These are phyloP conservation scores for Fusarium sp. DNA, from an alignment of 2,329 filamentous ascomycete genomes.

Conservation along the genomic window DNA sequence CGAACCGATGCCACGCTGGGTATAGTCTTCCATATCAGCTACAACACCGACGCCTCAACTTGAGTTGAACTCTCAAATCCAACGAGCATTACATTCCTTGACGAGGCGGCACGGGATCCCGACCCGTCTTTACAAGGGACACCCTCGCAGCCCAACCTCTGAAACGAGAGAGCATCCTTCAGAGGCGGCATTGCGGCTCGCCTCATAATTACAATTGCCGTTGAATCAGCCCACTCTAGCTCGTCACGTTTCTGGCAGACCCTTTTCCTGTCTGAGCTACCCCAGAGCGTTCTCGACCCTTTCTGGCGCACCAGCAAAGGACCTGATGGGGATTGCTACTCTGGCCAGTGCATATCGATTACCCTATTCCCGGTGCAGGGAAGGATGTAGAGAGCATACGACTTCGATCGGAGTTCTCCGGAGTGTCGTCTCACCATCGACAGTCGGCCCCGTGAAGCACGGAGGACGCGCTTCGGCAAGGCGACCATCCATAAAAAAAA, in stretches of 20 bases:
- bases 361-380: background rate
- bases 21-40: background rate
- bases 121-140: slow-evolving; percentile 5
- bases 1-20: background rate
- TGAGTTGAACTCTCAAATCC: background rate
- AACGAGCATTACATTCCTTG: background rate
- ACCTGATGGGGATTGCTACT: background rate
- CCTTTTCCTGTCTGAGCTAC: background rate
- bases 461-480: background rate
- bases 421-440: slow-evolving; percentile 1
- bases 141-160: slow-evolving; percentile 11
- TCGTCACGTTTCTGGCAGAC: background rate
- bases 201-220: slow-evolving; percentile 3
- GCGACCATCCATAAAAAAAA: background rate
- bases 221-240: slow-evolving; percentile 1
- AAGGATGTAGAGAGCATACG: background rate
- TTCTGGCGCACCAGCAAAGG: background rate
- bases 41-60: background rate
- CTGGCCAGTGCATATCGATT: background rate
- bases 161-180: slow-evolving; percentile 5
- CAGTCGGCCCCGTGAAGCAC: background rate
- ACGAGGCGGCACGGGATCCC: background rate
- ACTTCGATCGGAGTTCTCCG: slow-evolving; percentile 10
- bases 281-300: slow-evolving; percentile 10
- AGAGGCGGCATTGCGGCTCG: background rate